Percentiles rank a stretch among this genome's conserved stretches.
Evolutionary conservation across 2,329 filamentous ascomycete species (phyloP).

Genomic region (Fusarium oligoseptatum): DNA sequence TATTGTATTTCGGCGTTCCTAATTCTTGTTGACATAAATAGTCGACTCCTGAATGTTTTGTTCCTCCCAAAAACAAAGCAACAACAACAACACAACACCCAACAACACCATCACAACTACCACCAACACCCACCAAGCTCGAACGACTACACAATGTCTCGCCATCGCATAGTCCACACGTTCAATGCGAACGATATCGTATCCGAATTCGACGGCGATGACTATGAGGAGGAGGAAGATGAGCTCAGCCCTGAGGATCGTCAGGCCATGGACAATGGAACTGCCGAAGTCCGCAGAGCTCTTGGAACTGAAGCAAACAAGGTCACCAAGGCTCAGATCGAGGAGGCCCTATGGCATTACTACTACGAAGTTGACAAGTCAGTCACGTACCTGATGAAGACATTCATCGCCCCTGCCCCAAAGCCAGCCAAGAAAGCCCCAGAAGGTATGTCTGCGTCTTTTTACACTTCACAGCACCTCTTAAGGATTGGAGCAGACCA

Average conservation of each 20-base stretch:
- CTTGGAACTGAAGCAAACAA: slow-evolving; percentile 72
- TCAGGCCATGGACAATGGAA: slow-evolving; percentile 72
- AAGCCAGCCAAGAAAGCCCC: slow-evolving; percentile 59
- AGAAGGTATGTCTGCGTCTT: slow-evolving; percentile 59
- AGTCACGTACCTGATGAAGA: slow-evolving; percentile 82
- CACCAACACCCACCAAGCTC: neutral
- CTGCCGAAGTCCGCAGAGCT: slow-evolving; percentile 73
- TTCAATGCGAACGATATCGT: slow-evolving; percentile 63
- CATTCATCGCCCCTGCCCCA: slow-evolving; percentile 62
- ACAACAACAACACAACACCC: neutral
- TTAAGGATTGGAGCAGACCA: slow-evolving; percentile 52
- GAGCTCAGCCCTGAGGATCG: slow-evolving; percentile 63
- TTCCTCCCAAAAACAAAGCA: neutral
- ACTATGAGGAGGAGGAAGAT: slow-evolving; percentile 60
- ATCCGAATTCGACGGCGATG: slow-evolving; percentile 63
- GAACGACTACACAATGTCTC: slow-evolving; percentile 39
- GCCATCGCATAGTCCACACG: slow-evolving; percentile 51
- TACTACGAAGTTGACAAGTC: slow-evolving; percentile 93
- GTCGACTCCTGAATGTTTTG: neutral
- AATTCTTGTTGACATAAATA: neutral
- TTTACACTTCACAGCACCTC: slow-evolving; percentile 46
- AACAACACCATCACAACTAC: neutral
- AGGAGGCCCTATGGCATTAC: slow-evolving; percentile 94
- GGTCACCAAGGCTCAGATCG: slow-evolving; percentile 75
- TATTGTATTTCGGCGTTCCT: neutral